A percentile compares a stretch with the other conserved stretches of the same genome.
These are phyloP conservation scores for Populus deltoides DNA, from an alignment of 345 rosid genomes.

Conservation along the genomic window DNA sequence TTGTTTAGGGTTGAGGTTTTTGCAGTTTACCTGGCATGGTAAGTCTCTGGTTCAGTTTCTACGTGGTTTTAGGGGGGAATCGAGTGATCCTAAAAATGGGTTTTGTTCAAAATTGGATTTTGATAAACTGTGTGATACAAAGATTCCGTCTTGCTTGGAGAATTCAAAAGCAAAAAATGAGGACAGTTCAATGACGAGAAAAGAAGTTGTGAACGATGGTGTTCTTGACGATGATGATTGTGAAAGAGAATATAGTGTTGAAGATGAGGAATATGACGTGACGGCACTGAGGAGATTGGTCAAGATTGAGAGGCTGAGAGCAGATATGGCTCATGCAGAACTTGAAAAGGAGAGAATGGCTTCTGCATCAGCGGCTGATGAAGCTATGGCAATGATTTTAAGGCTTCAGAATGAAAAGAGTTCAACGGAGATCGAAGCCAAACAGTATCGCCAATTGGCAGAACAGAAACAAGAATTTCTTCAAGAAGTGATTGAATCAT, in stretches of 20 bases:
- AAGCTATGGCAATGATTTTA: conserved; percentile 83
- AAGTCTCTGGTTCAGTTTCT: conserved; percentile 25
- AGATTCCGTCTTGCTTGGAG: conserved; percentile 23
- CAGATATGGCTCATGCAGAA: conserved; percentile 41
- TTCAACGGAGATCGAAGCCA: conserved; percentile 54
- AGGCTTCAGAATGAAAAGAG: conserved; percentile 72
- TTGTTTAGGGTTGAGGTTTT: conserved; percentile 34
- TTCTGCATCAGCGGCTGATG: conserved; percentile 64
- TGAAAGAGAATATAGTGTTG: conserved; percentile 31
- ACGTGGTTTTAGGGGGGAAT: conserved; percentile 26
- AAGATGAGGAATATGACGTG: conserved; percentile 56
- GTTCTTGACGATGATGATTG: conserved; percentile 31
- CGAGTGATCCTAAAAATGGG: conserved; percentile 13
- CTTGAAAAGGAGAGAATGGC: conserved; percentile 77
- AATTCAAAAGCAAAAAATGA: conserved; percentile 4
- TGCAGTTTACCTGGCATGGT: conserved; percentile 26
- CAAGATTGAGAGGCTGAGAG: conserved; percentile 53
- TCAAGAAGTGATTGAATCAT: conserved; percentile 53
- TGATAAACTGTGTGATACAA: conserved; percentile 19
- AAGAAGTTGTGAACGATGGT: conserved; percentile 12
- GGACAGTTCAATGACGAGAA: not conserved
- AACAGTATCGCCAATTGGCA: conserved; percentile 49
- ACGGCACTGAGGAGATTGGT: conserved; percentile 53
- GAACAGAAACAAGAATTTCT: conserved; percentile 56
- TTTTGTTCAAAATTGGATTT: conserved; percentile 16